A percentile compares a stretch with the other conserved stretches of the same genome.
phyloP scores from a whole-genome alignment of 768 basidiomycete species.

The Hypsizygus marmoreus region DNA sequence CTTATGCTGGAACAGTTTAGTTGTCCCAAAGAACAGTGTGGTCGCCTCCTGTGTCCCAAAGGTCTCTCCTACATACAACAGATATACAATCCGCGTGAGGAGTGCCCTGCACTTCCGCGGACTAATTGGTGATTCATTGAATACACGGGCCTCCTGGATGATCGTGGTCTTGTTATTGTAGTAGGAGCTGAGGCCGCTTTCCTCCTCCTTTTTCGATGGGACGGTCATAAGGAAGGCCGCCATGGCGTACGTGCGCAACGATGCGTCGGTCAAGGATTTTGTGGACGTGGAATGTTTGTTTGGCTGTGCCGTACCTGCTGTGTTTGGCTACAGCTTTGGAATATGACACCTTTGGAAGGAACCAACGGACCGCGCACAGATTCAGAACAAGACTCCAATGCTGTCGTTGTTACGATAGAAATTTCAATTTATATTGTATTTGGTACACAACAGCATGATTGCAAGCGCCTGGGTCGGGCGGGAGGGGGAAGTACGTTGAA shows the following conservation, averaged over 20 bases:
- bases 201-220: constrained; percentile 95
- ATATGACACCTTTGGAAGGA: constrained; percentile 5
- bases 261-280: constrained; percentile 11
- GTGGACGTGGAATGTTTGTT: constrained; percentile 48
- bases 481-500: not conserved
- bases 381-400: too few relatives aligned
- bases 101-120: constrained; percentile 96
- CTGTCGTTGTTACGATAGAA: too few relatives aligned
- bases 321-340: constrained; percentile 27
- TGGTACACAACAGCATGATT: constrained; percentile 14
- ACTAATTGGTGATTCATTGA: constrained; percentile 99
- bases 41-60: constrained; percentile 97
- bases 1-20: constrained; percentile 98
- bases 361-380: too few relatives aligned
- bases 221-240: constrained; percentile 68
- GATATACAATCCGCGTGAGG: constrained; percentile 93
- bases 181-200: constrained; percentile 87
- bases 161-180: constrained; percentile 98
- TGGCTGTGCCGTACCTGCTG: constrained; percentile 18
- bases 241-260: constrained; percentile 34
- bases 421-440: constrained; percentile 11
- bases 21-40: constrained; percentile 96
- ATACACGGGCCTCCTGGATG: constrained; percentile 96
- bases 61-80: constrained; percentile 94
- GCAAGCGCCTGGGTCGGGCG: constrained; percentile 16